Percentiles rank a stretch among this genome's conserved stretches.
phyloP scores from a whole-genome alignment of 257 asterid species.

The Scutellaria minor region DNA sequence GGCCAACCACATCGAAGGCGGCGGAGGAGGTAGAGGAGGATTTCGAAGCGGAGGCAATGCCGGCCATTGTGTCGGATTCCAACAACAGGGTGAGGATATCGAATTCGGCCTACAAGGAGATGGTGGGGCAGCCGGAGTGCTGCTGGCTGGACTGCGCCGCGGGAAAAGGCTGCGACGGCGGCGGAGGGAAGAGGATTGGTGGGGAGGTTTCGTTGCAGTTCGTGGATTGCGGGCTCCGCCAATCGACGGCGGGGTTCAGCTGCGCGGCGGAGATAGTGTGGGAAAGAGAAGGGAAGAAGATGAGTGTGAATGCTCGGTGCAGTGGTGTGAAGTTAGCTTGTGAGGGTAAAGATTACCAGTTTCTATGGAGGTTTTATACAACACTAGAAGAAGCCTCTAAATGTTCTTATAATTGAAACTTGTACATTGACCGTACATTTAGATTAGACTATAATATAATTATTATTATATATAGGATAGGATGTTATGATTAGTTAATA shows the following conservation, averaged over 20 bases:
- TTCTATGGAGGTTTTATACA: slow-evolving; percentile 79
- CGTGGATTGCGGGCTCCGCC: slow-evolving; percentile 38
- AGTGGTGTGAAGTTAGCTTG: slow-evolving; percentile 58
- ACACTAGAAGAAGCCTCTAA: slow-evolving; percentile 13
- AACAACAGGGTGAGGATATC: slow-evolving; percentile 68
- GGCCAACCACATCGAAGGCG: neutral
- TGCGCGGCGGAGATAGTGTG: slow-evolving; percentile 77
- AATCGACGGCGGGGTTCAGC: slow-evolving; percentile 52
- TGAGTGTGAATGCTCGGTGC: slow-evolving; percentile 54
- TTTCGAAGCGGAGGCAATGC: slow-evolving; percentile 66
- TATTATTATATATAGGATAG: neutral
- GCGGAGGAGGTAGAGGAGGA: slow-evolving; percentile 70
- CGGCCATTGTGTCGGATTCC: slow-evolving; percentile 73
- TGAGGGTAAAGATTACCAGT: slow-evolving; percentile 62
- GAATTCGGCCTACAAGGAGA: slow-evolving; percentile 80
- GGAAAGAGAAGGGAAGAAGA: slow-evolving; percentile 65
- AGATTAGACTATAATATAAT: slow-evolving; percentile 12
- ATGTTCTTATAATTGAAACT: slow-evolving; percentile 21
- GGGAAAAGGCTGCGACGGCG: neutral
- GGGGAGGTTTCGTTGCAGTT: slow-evolving; percentile 70
- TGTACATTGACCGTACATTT: slow-evolving; percentile 1
- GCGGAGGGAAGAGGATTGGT: slow-evolving; percentile 67
- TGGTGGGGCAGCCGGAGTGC: slow-evolving; percentile 96
- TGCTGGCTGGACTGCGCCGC: slow-evolving; percentile 72
- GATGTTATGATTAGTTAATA: neutral